Conservation (phyloP, 2,329 filamentous ascomycete genomes). For the Arthrocladium fulminans region DNA sequence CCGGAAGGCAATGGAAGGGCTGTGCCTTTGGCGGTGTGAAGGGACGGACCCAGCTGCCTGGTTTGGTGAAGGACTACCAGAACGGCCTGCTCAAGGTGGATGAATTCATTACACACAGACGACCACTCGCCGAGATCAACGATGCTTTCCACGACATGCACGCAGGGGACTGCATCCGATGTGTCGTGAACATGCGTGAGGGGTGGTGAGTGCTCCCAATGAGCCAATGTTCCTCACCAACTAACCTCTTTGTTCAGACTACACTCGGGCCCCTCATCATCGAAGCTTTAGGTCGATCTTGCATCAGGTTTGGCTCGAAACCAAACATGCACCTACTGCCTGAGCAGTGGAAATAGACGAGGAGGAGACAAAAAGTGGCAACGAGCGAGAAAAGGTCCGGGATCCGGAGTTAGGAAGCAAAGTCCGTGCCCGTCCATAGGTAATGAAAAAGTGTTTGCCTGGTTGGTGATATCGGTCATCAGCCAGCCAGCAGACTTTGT, state of each 20-base stretch:
- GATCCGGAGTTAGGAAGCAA: neutral
- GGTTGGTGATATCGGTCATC: no score
- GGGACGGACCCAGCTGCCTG: conserved; percentile 83
- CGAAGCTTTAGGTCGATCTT: conserved; percentile 4
- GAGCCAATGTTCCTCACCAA: no score
- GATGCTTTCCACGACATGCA: conserved; percentile 89
- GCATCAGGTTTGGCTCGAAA: neutral
- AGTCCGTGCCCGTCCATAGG: no score
- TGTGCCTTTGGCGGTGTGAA: conserved; percentile 98
- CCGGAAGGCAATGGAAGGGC: conserved; percentile 93
- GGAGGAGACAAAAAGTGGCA: neutral
- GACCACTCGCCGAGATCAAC: conserved; percentile 76
- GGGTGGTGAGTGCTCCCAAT: neutral
- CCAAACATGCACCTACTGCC: neutral
- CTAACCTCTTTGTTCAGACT: conserved; percentile 10
- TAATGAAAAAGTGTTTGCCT: no score
- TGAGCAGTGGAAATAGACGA: neutral
- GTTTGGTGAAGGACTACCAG: conserved; percentile 82
- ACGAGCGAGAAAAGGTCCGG: neutral
- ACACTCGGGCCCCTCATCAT: conserved; percentile 20
- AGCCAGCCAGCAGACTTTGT: no score
- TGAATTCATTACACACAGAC: conserved; percentile 97
- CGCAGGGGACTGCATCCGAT: conserved; percentile 90
- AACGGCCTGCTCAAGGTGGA: conserved; percentile 89
- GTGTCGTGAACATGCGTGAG: conserved; percentile 62